phyloP scores from a whole-genome alignment of 345 rosid genomes.

The Boechera retrofracta region DNA sequence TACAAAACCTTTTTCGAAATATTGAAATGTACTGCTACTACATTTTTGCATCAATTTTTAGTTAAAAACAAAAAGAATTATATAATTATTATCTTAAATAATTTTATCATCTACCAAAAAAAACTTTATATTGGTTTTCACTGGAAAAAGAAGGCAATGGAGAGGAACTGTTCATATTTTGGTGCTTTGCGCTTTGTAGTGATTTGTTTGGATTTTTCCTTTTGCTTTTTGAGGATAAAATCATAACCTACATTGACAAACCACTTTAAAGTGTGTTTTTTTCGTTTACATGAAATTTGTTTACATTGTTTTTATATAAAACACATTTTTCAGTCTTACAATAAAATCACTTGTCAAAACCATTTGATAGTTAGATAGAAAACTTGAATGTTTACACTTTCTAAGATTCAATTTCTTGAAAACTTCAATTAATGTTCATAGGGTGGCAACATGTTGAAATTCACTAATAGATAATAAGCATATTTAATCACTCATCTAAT shows the following conservation, averaged over 20 bases:
- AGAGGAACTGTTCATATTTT: neutral
- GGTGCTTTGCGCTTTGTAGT: slow-evolving; percentile 5
- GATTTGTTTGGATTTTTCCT: neutral
- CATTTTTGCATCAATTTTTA: no score
- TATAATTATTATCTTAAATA: no score
- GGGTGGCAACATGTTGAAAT: neutral
- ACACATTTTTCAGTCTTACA: neutral
- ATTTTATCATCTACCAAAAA: no score
- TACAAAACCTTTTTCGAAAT: no score
- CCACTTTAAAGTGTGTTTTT: neutral
- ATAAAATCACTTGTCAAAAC: neutral
- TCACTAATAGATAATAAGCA: neutral
- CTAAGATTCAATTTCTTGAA: neutral
- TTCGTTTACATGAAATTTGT: neutral
- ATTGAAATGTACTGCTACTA: no score
- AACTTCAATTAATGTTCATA: neutral
- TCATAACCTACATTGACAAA: neutral
- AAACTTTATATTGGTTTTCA: no score
- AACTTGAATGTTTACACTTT: neutral
- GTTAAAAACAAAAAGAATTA: no score
- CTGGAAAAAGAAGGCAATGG: neutral
- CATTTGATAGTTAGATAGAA: neutral
- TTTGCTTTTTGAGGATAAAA: neutral
- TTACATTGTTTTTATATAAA: no score
- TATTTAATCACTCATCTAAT: neutral